Percentiles rank a stretch among this genome's conserved stretches.
phyloP scores from a whole-genome alignment of 768 basidiomycete genomes.

The Fomitopsis serialis region DNA sequence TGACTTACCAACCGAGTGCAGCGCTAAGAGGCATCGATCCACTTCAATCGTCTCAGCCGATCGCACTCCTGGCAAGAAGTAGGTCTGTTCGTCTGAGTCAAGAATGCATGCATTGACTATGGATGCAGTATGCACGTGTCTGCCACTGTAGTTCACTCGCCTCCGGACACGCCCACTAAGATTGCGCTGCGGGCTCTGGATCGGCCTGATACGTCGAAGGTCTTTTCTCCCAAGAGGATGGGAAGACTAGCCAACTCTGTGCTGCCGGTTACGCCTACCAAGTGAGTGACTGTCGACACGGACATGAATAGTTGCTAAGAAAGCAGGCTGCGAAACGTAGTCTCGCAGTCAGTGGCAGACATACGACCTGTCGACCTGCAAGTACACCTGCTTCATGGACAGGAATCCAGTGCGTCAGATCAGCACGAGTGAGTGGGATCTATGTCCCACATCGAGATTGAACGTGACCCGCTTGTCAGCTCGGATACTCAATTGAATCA shows the following conservation, averaged over 20 bases:
- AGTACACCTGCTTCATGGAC: not conserved
- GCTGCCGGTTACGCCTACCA: not conserved
- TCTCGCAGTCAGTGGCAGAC: not conserved
- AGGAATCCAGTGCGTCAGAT: too few relatives aligned
- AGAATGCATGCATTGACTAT: too few relatives aligned
- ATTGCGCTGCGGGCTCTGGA: not conserved
- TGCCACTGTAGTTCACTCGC: not conserved
- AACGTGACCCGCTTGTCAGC: too few relatives aligned
- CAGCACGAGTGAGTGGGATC: too few relatives aligned
- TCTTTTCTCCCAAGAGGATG: not conserved
- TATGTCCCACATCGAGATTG: too few relatives aligned
- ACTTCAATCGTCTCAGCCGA: not conserved
- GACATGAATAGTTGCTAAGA: not conserved
- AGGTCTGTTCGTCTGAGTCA: too few relatives aligned
- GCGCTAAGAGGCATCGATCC: slow-evolving; percentile 1
- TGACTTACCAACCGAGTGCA: not conserved
- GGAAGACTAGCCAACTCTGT: not conserved
- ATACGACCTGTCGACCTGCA: not conserved
- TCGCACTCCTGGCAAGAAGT: not conserved
- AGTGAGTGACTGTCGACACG: not conserved
- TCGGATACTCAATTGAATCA: too few relatives aligned
- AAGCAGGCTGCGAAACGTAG: not conserved
- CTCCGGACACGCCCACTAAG: slow-evolving; percentile 2
- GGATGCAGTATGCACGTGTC: too few relatives aligned
- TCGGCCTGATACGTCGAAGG: not conserved